Evolutionary conservation across 108 stramenopile species (phyloP).

Genomic region (Mayamaea pseudoterrestris): DNA sequence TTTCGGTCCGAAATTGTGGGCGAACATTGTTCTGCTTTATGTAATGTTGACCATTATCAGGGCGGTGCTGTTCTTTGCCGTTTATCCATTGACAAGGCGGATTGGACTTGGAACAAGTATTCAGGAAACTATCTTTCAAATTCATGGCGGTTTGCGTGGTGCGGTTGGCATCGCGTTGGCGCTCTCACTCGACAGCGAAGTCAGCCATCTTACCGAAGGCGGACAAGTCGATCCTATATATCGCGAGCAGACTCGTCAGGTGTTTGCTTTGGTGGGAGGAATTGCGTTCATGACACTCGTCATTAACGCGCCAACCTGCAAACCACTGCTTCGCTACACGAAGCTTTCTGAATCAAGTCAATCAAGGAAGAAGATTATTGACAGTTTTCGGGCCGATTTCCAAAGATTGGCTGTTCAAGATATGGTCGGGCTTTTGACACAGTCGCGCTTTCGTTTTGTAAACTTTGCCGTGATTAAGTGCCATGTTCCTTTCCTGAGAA

Average conservation of each 20-base stretch:
- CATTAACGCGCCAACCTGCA: conserved; percentile 46
- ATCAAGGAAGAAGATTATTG: conserved; percentile 26
- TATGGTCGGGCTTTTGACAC: conserved; percentile 29
- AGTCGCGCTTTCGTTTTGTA: conserved; percentile 26
- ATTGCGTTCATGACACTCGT: conserved; percentile 37
- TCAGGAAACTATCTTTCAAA: conserved; percentile 48
- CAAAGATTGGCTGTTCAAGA: conserved; percentile 13
- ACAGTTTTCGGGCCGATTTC: conserved; percentile 13
- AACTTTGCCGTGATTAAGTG: conserved; percentile 43
- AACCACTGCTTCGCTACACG: conserved; percentile 35
- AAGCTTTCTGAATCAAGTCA: conserved; percentile 47
- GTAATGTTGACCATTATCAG: conserved; percentile 55
- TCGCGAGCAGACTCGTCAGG: conserved; percentile 9
- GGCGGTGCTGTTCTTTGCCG: conserved; percentile 25
- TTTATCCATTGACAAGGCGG: conserved; percentile 51
- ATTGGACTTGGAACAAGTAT: conserved; percentile 44
- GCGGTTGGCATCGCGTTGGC: conserved; percentile 80
- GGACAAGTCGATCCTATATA: neutral
- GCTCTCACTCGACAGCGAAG: conserved; percentile 45
- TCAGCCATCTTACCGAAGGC: conserved; percentile 9
- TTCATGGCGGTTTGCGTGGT: conserved; percentile 73
- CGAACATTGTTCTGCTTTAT: conserved; percentile 46
- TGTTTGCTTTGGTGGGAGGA: conserved; percentile 33
- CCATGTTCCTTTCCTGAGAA: conserved; percentile 36
- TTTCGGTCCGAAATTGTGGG: conserved; percentile 48